phyloP scores from a whole-genome alignment of 1,139 yeast species.

The Debaryomycetaceae sp. region DNA sequence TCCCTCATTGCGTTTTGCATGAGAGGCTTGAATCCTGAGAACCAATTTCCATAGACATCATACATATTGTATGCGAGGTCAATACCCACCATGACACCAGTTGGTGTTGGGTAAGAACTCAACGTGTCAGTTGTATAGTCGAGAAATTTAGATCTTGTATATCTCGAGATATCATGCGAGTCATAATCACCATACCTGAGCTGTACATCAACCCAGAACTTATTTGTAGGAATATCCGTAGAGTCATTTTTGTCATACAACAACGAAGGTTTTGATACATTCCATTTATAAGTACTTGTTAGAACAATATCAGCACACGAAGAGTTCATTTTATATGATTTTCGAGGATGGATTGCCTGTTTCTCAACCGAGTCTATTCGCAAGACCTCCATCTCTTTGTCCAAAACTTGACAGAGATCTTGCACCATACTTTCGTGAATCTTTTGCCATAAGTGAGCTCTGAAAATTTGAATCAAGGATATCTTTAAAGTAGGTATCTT shows the following conservation, averaged over 20 bases:
- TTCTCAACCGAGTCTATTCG: slow-evolving; percentile 86
- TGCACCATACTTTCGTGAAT: slow-evolving; percentile 94
- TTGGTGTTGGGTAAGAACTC: slow-evolving; percentile 87
- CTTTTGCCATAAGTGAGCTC: slow-evolving; percentile 99
- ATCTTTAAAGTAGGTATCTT: slow-evolving; percentile 96
- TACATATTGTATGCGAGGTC: slow-evolving; percentile 95
- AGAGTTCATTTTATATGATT: slow-evolving; percentile 95
- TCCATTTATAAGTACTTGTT: slow-evolving; percentile 78
- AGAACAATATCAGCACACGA: slow-evolving; percentile 89
- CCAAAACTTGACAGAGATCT: slow-evolving; percentile 89
- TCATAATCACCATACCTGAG: slow-evolving; percentile 96
- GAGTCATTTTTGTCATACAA: slow-evolving; percentile 60
- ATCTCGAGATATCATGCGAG: slow-evolving; percentile 93
- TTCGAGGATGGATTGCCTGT: slow-evolving; percentile 93
- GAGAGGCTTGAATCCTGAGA: slow-evolving; percentile 87
- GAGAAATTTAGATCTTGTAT: slow-evolving; percentile 86
- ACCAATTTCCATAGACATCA: slow-evolving; percentile 97
- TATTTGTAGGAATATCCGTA: slow-evolving; percentile 54
- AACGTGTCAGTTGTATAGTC: slow-evolving; percentile 90
- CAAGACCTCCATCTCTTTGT: slow-evolving; percentile 78
- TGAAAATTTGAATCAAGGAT: slow-evolving; percentile 89
- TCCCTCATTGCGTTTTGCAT: slow-evolving; percentile 91
- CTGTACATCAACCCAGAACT: slow-evolving; percentile 95
- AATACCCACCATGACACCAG: slow-evolving; percentile 86
- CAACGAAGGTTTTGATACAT: slow-evolving; percentile 77